These are phyloP conservation scores for Boletus coccyginus DNA, from an alignment of 768 basidiomycete genomes.

Conservation along the genomic window DNA sequence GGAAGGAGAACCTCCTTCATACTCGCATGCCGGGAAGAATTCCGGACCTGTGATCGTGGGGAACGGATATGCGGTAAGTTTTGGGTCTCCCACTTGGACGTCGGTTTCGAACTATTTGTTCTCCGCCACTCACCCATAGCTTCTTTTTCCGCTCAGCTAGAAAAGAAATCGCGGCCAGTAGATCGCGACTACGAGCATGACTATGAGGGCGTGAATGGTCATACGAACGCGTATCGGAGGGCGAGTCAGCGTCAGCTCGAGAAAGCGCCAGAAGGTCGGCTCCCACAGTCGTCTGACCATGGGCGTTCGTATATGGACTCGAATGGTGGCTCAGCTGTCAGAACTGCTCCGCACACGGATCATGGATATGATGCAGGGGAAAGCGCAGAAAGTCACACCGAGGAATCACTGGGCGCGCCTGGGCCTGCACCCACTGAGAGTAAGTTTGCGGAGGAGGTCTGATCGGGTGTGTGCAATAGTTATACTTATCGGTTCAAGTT, in stretches of 20 bases:
- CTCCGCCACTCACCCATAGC: not conserved
- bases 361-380: conserved; percentile 11
- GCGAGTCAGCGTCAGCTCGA: conserved; percentile 65
- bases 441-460: conserved; percentile 26
- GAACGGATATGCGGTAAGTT: conserved; percentile 65
- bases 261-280: conserved; percentile 65
- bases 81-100: not conserved
- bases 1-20: conserved; percentile 60
- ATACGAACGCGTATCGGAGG: conserved; percentile 32
- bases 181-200: conserved; percentile 6
- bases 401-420: conserved; percentile 17
- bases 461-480: not conserved
- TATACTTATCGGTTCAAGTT: not conserved
- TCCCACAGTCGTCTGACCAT: conserved; percentile 27
- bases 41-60: conserved; percentile 40
- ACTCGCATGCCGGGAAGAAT: conserved; percentile 47
- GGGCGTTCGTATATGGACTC: not conserved
- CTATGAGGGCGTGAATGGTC: not conserved
- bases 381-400: not conserved
- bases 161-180: conserved; percentile 38
- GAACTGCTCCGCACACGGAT: conserved; percentile 5
- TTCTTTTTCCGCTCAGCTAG: conserved; percentile 35
- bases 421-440: conserved; percentile 36
- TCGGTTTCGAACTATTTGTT: not conserved
- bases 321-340: conserved; percentile 11